Evolutionary conservation across 805 yeast species (phyloP).

Genomic region (Kodamaea lidongshanica): DNA sequence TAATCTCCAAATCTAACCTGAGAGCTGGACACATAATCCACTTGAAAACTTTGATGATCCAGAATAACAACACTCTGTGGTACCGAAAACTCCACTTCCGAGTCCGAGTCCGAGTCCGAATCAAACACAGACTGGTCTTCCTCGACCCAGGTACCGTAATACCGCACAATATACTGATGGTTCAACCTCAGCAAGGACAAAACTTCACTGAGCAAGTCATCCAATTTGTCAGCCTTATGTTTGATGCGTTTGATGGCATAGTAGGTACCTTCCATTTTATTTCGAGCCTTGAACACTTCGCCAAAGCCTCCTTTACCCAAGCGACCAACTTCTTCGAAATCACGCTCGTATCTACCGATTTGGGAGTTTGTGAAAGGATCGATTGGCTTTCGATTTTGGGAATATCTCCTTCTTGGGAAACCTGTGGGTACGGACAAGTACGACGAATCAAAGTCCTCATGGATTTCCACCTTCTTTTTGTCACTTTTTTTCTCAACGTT

Average conservation of each 20-base stretch:
- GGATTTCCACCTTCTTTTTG: background rate
- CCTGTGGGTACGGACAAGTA: background rate
- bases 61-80: no score
- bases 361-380: slow-evolving; percentile 7
- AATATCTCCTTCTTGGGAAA: background rate
- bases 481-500: background rate
- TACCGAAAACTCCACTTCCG: slow-evolving; percentile 13
- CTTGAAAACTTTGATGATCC: no score
- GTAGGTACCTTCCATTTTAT: slow-evolving; percentile 86
- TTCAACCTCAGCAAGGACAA: slow-evolving; percentile 85
- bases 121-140: slow-evolving; percentile 41
- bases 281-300: slow-evolving; percentile 95
- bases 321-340: slow-evolving; percentile 89
- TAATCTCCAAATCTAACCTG: slow-evolving; percentile 8
- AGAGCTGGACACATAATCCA: slow-evolving; percentile 64
- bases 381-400: background rate
- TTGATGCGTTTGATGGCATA: slow-evolving; percentile 91
- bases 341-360: slow-evolving; percentile 77
- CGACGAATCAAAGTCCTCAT: background rate
- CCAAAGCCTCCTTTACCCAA: slow-evolving; percentile 96
- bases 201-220: slow-evolving; percentile 83
- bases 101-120: slow-evolving; percentile 14
- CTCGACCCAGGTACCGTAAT: slow-evolving; percentile 96
- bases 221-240: slow-evolving; percentile 72
- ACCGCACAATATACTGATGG: slow-evolving; percentile 93